These are phyloP conservation scores for Ambrosiella beaveri DNA, from an alignment of 2,329 filamentous ascomycete species.

Conservation along the genomic window DNA sequence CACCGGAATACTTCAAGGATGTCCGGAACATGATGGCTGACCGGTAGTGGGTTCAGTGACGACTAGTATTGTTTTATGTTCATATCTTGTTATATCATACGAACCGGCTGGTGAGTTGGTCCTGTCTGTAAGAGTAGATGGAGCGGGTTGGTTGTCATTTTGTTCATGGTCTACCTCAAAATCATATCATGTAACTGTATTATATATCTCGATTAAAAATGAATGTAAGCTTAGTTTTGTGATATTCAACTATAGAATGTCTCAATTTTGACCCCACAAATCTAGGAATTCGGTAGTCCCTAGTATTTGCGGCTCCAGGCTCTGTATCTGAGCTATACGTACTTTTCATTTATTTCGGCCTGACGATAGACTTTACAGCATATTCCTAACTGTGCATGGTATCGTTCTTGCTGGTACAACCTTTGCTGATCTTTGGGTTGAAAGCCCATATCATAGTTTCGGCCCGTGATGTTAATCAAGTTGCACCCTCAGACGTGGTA, in stretches of 20 bases:
- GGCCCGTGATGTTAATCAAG: too few species aligned
- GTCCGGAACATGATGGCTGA: slow-evolving; percentile 73
- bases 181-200: slow-evolving; percentile 7
- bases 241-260: too few species aligned
- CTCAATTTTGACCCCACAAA: too few species aligned
- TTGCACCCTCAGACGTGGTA: not conserved
- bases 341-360: too few species aligned
- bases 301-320: too few species aligned
- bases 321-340: too few species aligned
- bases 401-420: not conserved
- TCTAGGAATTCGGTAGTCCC: too few species aligned
- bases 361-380: not conserved
- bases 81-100: too few species aligned
- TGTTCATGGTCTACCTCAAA: not conserved
- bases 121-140: slow-evolving; percentile 8
- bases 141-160: not conserved
- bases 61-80: not conserved
- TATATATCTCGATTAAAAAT: slow-evolving; percentile 12
- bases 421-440: too few species aligned
- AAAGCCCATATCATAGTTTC: too few species aligned
- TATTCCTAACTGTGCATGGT: not conserved
- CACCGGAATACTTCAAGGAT: slow-evolving; percentile 50
- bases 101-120: not conserved
- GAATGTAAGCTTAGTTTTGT: slow-evolving; percentile 5
- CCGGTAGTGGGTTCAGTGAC: slow-evolving; percentile 29